Base-by-base conservation (phyloP, 192 early-diverging fungal species). In the Pilaira anomala region DNA sequence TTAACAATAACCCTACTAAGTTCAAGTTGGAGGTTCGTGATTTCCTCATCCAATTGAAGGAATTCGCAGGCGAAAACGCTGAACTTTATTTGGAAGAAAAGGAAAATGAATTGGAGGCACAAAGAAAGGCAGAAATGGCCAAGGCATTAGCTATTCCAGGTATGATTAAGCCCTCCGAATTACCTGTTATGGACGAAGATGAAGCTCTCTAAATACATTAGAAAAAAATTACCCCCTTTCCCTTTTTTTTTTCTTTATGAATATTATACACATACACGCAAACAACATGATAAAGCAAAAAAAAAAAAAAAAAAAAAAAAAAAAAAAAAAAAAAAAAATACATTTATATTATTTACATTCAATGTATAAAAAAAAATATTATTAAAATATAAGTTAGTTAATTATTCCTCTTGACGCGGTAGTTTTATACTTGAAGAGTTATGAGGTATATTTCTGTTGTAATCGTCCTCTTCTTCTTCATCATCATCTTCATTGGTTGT, bases 1-100 rank as follows among this genome's bases (percentile, higher is more conserved):
- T 85, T 48, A 88, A 93, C 73, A 83, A 87, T 19, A 91, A 96
- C 50, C 73, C 82, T 54, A 78, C 85, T 48, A 86, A 85, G 73
- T 99, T 99, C 83, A 95, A 95, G 78, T 76, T 85, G 48, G 91
- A 96, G 48, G 79, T 99, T 66, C 88, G 97, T 75, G 97, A 99
- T 78, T 99, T 97, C 76, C 79, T 97, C 72, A 93, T 94, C 59
- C 88, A 90, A 71, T 73, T 93, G 58, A 88, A 95, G 77, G 96
- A 99, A 80, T 98, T 97, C 83, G 83, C 90, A 12, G 93, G 88
- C 21, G 92, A 90, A 51, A 90, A 91, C 60, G 82, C 85, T 39
- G 89, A 89, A 36, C 72, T 97, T 50, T 98, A 83, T 71, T 77
- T 94, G 68, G 93, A 94, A 59, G 96, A 98, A 70, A 83, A 90